These are phyloP conservation scores for Mollisiaceae sp. DNA, from an alignment of 2,329 filamentous ascomycete genomes.

Conservation along the genomic window DNA sequence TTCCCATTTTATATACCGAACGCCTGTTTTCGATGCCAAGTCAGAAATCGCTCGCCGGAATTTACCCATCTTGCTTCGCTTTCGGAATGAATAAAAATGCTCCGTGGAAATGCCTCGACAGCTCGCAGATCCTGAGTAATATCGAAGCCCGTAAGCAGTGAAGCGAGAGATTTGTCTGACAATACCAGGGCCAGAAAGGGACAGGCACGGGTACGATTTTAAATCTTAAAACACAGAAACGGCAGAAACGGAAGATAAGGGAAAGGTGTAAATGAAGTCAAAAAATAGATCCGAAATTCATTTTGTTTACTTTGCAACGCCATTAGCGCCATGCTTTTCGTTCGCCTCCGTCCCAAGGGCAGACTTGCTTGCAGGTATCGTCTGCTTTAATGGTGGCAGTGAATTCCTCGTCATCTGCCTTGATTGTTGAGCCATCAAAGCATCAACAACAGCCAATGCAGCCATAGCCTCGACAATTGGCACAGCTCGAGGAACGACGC, in stretches of 20 bases:
- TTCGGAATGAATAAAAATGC: not conserved
- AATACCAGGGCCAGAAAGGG: not conserved
- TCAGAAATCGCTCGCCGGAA: not conserved
- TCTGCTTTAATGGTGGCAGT: constrained; percentile 47
- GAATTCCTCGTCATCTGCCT: constrained; percentile 54
- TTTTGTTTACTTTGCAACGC: constrained; percentile 18
- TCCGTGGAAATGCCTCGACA: not conserved
- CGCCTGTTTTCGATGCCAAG: not conserved
- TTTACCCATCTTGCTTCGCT: not conserved
- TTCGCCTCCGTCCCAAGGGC: constrained; percentile 30
- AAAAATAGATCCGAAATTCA: constrained; percentile 5
- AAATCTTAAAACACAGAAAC: not conserved
- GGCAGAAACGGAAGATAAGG: not conserved
- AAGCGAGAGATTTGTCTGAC: not conserved
- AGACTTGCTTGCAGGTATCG: constrained; percentile 25
- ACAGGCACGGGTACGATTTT: not conserved
- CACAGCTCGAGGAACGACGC: constrained; percentile 81
- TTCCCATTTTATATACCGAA: too few relatives aligned
- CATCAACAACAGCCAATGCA: constrained; percentile 84
- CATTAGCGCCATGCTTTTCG: constrained; percentile 23
- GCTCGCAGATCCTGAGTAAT: not conserved
- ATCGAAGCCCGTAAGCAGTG: not conserved
- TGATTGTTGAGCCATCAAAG: constrained; percentile 80
- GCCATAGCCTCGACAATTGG: constrained; percentile 94
- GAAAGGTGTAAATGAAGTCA: not conserved